These are phyloP conservation scores for Aureobasidium sp. DNA, from an alignment of 2,329 filamentous ascomycete species.

Conservation along the genomic window DNA sequence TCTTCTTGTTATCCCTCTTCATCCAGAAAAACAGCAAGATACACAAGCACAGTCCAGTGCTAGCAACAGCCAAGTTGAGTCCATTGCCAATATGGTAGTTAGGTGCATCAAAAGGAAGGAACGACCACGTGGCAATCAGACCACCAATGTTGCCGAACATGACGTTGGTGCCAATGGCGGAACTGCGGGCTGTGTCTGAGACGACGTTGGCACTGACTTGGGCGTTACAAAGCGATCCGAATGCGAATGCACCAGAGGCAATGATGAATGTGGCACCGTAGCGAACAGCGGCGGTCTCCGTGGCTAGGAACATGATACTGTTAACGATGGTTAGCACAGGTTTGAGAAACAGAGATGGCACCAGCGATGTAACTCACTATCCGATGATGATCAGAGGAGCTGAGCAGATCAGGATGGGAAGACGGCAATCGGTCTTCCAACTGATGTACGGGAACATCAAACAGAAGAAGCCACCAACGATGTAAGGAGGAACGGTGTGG, in stretches of 20 bases:
- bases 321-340: neutral
- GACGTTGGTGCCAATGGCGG: conserved; percentile 60
- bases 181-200: conserved; percentile 60
- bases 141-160: conserved; percentile 69
- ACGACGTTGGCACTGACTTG: conserved; percentile 65
- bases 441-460: conserved; percentile 55
- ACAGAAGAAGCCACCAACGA: conserved; percentile 62
- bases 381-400: conserved; percentile 61
- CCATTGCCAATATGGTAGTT: conserved; percentile 66
- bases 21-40: conserved; percentile 53
- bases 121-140: conserved; percentile 37
- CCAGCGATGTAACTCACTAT: conserved; percentile 33
- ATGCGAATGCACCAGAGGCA: conserved; percentile 55
- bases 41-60: conserved; percentile 46
- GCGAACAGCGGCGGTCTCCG: conserved; percentile 44
- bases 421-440: conserved; percentile 54
- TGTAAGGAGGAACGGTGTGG: conserved; percentile 63
- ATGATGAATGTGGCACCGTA: conserved; percentile 68
- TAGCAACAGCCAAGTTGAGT: conserved; percentile 58
- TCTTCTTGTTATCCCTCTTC: conserved; percentile 53
- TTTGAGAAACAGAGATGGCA: neutral
- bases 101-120: conserved; percentile 56
- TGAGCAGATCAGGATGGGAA: conserved; percentile 53
- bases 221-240: conserved; percentile 60
- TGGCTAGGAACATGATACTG: conserved; percentile 58